These are phyloP conservation scores for Fusarium staphyleae DNA, from an alignment of 2,329 filamentous ascomycete genomes.

Conservation along the genomic window DNA sequence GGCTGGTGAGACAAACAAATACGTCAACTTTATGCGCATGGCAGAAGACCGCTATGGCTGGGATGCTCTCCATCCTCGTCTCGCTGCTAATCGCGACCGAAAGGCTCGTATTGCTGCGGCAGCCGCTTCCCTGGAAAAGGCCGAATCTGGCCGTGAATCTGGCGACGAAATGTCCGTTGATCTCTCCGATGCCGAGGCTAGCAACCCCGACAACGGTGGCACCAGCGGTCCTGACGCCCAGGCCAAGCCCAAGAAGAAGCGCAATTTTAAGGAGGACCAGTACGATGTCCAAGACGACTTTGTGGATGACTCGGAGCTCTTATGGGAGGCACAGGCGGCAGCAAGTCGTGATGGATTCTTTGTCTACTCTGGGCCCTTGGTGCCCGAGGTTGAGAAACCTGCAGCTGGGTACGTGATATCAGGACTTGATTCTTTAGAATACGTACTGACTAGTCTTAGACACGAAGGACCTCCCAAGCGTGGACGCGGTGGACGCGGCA, in stretches of 20 bases:
- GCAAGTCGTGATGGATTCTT: slow-evolving; percentile 97
- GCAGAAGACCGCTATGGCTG: slow-evolving; percentile 95
- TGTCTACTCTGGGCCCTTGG: slow-evolving; percentile 91
- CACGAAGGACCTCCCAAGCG: slow-evolving; percentile 77
- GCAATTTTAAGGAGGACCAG: slow-evolving; percentile 81
- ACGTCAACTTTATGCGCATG: slow-evolving; percentile 93
- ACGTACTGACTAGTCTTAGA: slow-evolving; percentile 56
- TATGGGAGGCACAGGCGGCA: slow-evolving; percentile 95
- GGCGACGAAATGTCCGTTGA: slow-evolving; percentile 87
- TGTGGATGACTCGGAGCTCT: slow-evolving; percentile 90
- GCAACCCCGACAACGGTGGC: slow-evolving; percentile 83
- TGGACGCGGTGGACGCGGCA: slow-evolving; percentile 61
- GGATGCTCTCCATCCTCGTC: slow-evolving; percentile 88
- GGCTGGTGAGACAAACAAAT: slow-evolving; percentile 79
- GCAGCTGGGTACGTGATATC: slow-evolving; percentile 56
- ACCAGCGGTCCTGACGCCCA: slow-evolving; percentile 67
- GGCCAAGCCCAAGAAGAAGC: slow-evolving; percentile 77
- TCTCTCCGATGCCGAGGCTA: slow-evolving; percentile 75
- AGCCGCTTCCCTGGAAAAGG: slow-evolving; percentile 82
- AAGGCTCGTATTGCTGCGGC: slow-evolving; percentile 88
- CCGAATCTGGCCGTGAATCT: slow-evolving; percentile 71
- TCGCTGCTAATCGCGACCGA: slow-evolving; percentile 87
- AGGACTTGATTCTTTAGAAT: background rate
- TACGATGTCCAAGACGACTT: slow-evolving; percentile 86
- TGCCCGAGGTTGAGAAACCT: slow-evolving; percentile 84